These are phyloP conservation scores for Monosporozyma unispora DNA, from an alignment of 805 yeast genomes.

Conservation along the genomic window DNA sequence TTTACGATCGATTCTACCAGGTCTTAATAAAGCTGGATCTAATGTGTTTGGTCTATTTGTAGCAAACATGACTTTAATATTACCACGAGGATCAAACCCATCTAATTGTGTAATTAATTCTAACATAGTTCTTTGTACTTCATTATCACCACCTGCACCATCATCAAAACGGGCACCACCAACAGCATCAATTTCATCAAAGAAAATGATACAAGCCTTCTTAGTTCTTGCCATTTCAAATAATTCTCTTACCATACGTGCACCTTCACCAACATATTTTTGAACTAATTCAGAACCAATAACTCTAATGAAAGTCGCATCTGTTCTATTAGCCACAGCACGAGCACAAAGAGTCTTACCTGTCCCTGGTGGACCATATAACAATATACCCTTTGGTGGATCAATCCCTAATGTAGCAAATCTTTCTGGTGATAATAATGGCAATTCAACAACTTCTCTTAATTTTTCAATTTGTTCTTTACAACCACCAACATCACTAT, in stretches of 20 bases:
- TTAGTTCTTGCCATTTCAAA: slow-evolving; percentile 99
- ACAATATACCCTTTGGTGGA: slow-evolving; percentile 95
- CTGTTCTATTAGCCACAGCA: slow-evolving; percentile 98
- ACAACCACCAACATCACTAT: slow-evolving; percentile 97
- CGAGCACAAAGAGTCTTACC: slow-evolving; percentile 98
- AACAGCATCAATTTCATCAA: slow-evolving; percentile 97
- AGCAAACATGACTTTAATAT: slow-evolving; percentile 98
- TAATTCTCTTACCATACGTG: slow-evolving; percentile 97
- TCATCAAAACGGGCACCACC: slow-evolving; percentile 99
- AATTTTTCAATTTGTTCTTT: slow-evolving; percentile 96
- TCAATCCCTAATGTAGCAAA: slow-evolving; percentile 95
- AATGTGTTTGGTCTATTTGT: slow-evolving; percentile 96
- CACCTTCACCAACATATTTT: slow-evolving; percentile 99
- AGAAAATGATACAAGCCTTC: slow-evolving; percentile 95
- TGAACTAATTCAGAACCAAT: slow-evolving; percentile 98
- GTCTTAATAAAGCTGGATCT: slow-evolving; percentile 95
- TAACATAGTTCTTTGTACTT: slow-evolving; percentile 98
- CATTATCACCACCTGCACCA: slow-evolving; percentile 99
- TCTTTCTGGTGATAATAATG: slow-evolving; percentile 89
- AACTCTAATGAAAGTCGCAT: slow-evolving; percentile 95
- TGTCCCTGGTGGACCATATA: slow-evolving; percentile 98
- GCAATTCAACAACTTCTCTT: slow-evolving; percentile 93
- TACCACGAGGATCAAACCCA: slow-evolving; percentile 98
- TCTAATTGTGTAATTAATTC: slow-evolving; percentile 95
- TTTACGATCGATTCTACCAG: slow-evolving; percentile 98